Percentiles rank a stretch among this genome's conserved stretches.
Evolutionary conservation across 225 moss, liverwort and hornwort species (phyloP).

Genomic region (Antitrichia curtipendula): DNA sequence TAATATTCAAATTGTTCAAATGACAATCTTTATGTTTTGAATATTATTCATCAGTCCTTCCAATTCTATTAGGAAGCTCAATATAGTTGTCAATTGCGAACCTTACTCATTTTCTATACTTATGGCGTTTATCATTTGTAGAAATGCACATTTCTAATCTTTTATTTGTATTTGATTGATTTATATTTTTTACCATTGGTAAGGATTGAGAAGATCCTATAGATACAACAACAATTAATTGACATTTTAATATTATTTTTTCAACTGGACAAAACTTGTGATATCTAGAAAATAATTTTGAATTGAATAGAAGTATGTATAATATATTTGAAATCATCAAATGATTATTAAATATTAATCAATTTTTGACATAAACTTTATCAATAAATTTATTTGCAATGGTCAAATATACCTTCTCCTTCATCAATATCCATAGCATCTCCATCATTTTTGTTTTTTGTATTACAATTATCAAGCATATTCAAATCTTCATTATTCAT

Average conservation of each 20-base stretch:
- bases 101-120: conserved; percentile 2
- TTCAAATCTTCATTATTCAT: neutral
- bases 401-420: neutral
- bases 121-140: neutral
- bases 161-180: neutral
- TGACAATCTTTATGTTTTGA: neutral
- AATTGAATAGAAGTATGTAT: neutral
- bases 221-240: neutral
- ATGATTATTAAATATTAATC: neutral
- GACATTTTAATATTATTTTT: neutral
- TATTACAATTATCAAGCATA: neutral
- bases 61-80: neutral
- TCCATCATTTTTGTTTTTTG: neutral
- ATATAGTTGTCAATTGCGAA: neutral
- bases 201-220: neutral
- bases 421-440: conserved; percentile 10
- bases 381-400: neutral
- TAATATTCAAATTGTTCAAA: neutral
- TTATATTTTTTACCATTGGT: neutral
- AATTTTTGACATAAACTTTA: neutral
- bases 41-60: neutral
- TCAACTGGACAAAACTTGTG: neutral
- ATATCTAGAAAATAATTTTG: no score
- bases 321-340: no score
- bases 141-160: neutral